Conservation (phyloP, 306 rosid species). For the Pachyrhizus erosus region DNA sequence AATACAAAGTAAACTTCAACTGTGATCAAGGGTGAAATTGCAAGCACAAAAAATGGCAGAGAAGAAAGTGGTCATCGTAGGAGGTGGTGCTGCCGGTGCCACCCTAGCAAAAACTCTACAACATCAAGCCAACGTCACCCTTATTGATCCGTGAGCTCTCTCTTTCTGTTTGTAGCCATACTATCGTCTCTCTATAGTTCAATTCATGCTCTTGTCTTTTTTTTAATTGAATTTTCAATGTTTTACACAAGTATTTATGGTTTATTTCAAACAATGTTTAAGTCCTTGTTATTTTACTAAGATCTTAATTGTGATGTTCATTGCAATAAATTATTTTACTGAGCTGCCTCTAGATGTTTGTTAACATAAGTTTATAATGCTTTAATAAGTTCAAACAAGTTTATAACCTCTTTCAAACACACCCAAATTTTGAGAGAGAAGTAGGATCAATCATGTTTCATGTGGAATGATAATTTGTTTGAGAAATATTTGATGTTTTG, state of each 20-base stretch:
- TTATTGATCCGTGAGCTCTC: slow-evolving; percentile 72
- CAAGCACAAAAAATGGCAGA: slow-evolving; percentile 45
- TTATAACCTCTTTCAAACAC: not conserved
- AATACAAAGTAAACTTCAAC: not conserved
- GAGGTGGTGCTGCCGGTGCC: slow-evolving; percentile 93
- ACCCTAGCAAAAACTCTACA: slow-evolving; percentile 68
- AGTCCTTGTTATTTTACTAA: not conserved
- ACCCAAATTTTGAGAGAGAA: not conserved
- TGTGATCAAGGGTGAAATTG: not conserved
- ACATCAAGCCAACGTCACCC: slow-evolving; percentile 60
- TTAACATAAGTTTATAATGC: not conserved
- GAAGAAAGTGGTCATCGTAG: slow-evolving; percentile 73
- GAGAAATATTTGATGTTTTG: slow-evolving; percentile 8
- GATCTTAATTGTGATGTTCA: not conserved
- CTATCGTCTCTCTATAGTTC: not conserved
- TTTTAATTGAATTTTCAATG: slow-evolving; percentile 8
- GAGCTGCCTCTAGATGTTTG: not conserved
- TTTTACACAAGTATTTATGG: not conserved
- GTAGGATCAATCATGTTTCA: not conserved
- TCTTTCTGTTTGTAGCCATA: not conserved
- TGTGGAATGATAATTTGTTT: not conserved
- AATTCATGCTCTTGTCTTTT: not conserved
- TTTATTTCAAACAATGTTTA: not conserved
- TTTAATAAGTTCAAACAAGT: not conserved
- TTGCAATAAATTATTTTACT: not conserved